Evolutionary conservation across 495 filamentous ascomycete genomes (phyloP).

Genomic region (Mycothermus thermophilus): DNA sequence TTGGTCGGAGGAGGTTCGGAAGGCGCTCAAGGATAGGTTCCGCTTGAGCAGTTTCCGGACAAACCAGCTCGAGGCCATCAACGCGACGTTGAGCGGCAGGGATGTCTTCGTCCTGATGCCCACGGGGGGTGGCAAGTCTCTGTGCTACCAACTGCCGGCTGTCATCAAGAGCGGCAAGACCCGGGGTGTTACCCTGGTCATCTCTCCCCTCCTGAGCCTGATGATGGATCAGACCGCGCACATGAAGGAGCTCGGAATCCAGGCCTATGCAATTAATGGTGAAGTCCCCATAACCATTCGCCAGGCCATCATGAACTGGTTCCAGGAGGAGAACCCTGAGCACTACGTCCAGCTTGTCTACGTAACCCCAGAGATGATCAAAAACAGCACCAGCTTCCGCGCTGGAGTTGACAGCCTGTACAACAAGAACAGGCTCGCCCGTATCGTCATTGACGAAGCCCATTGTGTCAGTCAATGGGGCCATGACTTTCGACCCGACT

Average conservation of each 20-base stretch:
- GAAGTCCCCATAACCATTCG: constrained; percentile 45
- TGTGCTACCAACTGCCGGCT: constrained; percentile 92
- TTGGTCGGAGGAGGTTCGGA: constrained; percentile 80
- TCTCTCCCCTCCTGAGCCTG: constrained; percentile 86
- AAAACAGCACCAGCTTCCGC: constrained; percentile 53
- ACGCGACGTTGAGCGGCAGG: constrained; percentile 73
- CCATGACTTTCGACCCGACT: constrained; percentile 95
- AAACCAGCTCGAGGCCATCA: constrained; percentile 94
- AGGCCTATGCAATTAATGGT: constrained; percentile 66
- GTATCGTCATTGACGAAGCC: constrained; percentile 93
- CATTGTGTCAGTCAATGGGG: constrained; percentile 99
- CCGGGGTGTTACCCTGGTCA: constrained; percentile 74
- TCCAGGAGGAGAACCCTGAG: constrained; percentile 51
- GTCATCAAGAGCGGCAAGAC: constrained; percentile 71
- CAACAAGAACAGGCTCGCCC: constrained; percentile 52
- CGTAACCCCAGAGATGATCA: constrained; percentile 93
- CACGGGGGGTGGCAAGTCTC: constrained; percentile 89
- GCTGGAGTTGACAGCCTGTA: constrained; percentile 50
- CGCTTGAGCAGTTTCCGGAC: constrained; percentile 68
- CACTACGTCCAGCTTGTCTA: constrained; percentile 71
- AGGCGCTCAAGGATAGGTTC: constrained; percentile 64
- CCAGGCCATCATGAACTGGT: constrained; percentile 41
- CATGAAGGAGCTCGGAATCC: constrained; percentile 57
- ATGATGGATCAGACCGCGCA: constrained; percentile 94
- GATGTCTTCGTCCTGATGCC: constrained; percentile 95